Percentiles rank a stretch among this genome's conserved stretches.
These are phyloP conservation scores for Cystoisospora suis DNA, from an alignment of 169 alveolate genomes.

Conservation along the genomic window DNA sequence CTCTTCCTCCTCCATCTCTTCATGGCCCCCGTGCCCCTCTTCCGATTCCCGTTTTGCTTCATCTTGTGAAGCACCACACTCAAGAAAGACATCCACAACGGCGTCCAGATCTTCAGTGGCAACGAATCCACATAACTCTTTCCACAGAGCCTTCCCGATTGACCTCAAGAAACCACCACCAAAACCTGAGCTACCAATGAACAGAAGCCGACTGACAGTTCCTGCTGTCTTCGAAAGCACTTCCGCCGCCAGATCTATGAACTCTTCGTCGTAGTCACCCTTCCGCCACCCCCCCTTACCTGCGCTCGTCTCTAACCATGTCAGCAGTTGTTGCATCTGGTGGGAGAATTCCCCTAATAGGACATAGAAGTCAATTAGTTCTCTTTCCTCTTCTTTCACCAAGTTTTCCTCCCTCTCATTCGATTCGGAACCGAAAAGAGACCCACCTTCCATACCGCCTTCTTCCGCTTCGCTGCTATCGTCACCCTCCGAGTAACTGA, in stretches of 20 bases:
- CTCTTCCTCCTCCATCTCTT: not conserved
- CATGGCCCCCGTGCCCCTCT: not conserved
- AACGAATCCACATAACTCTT: not conserved
- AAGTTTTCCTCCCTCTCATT: not conserved
- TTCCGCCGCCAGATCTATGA: not conserved
- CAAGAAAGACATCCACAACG: not conserved
- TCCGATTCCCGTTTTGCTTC: not conserved
- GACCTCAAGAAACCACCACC: not conserved
- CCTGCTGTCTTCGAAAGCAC: not conserved
- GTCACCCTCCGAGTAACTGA: not conserved
- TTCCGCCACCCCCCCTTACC: not conserved
- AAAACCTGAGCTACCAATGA: not conserved
- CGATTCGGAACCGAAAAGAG: not conserved
- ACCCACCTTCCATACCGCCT: not conserved
- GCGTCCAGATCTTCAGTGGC: not conserved
- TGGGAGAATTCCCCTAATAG: not conserved
- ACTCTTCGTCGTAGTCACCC: not conserved
- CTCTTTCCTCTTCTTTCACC: slow-evolving; percentile 5
- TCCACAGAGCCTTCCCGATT: slow-evolving; percentile 4
- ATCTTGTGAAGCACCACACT: not conserved
- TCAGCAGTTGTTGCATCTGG: not conserved
- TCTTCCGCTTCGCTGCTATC: not conserved
- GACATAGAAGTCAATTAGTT: not conserved
- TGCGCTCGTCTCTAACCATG: not conserved
- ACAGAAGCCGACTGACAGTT: not conserved